Conservation (phyloP, 2,329 filamentous ascomycete species). For the Aspergillus ochraceus region DNA sequence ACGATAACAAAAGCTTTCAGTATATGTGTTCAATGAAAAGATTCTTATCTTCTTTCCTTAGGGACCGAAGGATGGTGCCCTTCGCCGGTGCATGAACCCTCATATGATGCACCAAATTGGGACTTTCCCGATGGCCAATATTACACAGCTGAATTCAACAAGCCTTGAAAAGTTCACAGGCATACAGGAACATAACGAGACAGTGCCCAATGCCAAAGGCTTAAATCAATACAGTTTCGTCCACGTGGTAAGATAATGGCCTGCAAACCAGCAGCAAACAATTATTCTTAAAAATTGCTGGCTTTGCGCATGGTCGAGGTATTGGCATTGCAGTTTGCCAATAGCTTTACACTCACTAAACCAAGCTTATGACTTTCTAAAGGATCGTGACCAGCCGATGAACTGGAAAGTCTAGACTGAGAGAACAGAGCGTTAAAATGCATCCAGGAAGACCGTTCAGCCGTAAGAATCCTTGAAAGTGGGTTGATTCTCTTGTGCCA, state of each 20-base stretch:
- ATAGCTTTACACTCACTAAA: background rate
- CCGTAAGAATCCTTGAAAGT: background rate
- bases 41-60: background rate
- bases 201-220: background rate
- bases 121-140: too few relatives aligned
- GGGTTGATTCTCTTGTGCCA: background rate
- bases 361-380: background rate
- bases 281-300: background rate
- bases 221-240: background rate
- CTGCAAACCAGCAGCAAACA: background rate
- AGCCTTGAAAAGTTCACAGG: background rate
- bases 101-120: background rate
- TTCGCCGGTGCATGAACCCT: background rate
- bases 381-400: background rate
- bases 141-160: background rate
- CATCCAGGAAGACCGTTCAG: background rate
- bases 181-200: background rate
- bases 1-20: background rate
- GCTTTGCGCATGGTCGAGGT: background rate
- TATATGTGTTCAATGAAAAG: background rate
- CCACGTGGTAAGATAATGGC: background rate
- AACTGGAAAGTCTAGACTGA: background rate
- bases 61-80: background rate
- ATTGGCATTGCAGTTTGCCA: background rate
- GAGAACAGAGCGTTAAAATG: background rate